Conservation (phyloP, 2,329 filamentous ascomycete genomes). For the Aureobasidium sp. region DNA sequence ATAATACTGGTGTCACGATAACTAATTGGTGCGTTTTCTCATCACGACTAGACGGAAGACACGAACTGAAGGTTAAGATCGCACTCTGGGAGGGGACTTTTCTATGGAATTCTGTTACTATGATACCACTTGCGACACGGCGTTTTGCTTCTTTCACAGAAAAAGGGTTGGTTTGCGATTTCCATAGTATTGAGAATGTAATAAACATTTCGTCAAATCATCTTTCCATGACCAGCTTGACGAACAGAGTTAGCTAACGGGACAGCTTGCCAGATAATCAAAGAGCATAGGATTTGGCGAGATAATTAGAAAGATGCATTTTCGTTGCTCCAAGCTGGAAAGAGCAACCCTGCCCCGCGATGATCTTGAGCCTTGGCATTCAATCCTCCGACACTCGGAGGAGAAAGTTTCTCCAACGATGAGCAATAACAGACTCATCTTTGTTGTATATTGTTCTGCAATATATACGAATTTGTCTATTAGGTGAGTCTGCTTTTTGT, state of each 20-base stretch:
- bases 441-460: background rate
- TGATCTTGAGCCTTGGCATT: background rate
- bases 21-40: background rate
- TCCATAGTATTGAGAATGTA: background rate
- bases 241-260: too few species aligned
- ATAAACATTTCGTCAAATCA: background rate
- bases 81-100: background rate
- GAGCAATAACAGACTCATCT: background rate
- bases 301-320: background rate
- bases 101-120: background rate
- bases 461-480: background rate
- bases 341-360: background rate
- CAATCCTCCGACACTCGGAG: background rate
- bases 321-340: background rate
- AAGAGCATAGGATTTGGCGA: too few species aligned
- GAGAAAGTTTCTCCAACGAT: slow-evolving; percentile 7
- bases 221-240: too few species aligned
- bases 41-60: background rate
- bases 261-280: too few species aligned
- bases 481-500: background rate
- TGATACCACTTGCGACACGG: slow-evolving; percentile 5
- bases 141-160: background rate
- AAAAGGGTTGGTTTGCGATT: background rate
- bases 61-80: background rate
- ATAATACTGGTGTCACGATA: background rate